Conservation (phyloP, 2,329 filamentous ascomycete species). For the Cordyceps fumosorosea region DNA sequence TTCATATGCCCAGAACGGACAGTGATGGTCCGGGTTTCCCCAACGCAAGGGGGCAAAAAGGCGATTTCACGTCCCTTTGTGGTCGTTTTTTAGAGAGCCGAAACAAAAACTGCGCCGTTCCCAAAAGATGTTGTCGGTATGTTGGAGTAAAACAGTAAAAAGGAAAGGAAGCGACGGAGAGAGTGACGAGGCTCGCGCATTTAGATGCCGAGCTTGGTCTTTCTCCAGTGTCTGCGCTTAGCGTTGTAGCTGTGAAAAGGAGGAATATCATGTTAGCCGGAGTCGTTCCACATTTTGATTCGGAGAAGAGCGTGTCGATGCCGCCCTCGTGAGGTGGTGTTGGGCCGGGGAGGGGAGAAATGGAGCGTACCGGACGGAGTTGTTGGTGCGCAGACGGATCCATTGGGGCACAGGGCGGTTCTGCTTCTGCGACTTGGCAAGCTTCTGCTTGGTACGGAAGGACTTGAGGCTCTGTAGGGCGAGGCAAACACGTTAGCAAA, state of each 20-base stretch:
- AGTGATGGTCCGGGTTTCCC: neutral
- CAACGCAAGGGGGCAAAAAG: neutral
- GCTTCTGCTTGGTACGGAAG: conserved; percentile 99
- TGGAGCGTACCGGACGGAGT: conserved; percentile 91
- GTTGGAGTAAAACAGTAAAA: conserved; percentile 19
- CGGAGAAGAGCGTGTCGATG: neutral
- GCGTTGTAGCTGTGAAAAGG: conserved; percentile 80
- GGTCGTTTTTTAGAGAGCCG: neutral
- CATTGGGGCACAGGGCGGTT: conserved; percentile 99
- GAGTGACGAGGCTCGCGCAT: conserved; percentile 28
- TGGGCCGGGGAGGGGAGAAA: neutral
- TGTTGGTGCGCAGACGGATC: conserved; percentile 96
- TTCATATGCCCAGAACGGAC: neutral
- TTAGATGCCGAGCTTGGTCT: conserved; percentile 99
- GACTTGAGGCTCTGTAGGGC: conserved; percentile 87
- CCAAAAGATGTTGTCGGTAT: conserved; percentile 14
- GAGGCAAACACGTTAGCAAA: conserved; percentile 19
- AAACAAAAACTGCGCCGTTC: neutral
- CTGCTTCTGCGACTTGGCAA: conserved; percentile 99
- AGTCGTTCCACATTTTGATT: neutral
- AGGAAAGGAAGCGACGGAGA: conserved; percentile 8
- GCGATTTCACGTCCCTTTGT: neutral
- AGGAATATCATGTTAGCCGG: neutral
- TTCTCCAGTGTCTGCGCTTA: conserved; percentile 99
- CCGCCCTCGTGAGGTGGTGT: neutral